Conservation (phyloP, 768 basidiomycete species). For the Podaxis sp. region DNA sequence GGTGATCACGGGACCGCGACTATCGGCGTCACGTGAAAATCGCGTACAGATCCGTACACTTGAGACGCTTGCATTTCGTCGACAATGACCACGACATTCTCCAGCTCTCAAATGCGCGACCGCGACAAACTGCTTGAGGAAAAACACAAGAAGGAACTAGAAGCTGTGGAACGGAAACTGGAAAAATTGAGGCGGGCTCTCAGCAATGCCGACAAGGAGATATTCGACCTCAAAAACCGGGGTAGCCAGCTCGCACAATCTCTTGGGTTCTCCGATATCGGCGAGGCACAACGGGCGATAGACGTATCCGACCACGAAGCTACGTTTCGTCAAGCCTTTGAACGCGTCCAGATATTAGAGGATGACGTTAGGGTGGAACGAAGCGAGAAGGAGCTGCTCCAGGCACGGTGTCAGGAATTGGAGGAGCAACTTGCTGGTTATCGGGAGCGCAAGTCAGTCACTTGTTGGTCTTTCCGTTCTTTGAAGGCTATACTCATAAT, state of each 20-base stretch:
- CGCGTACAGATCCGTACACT: background rate
- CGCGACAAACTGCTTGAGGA: slow-evolving; percentile 30
- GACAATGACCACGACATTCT: slow-evolving; percentile 17
- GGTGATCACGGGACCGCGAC: background rate
- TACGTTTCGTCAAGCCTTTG: slow-evolving; percentile 31
- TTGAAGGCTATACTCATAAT: background rate
- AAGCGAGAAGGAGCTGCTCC: slow-evolving; percentile 20
- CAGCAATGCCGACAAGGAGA: slow-evolving; percentile 25
- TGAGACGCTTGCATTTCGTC: background rate
- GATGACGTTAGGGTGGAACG: slow-evolving; percentile 20
- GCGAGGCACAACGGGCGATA: slow-evolving; percentile 37
- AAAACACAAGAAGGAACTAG: slow-evolving; percentile 25
- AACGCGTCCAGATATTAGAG: slow-evolving; percentile 29
- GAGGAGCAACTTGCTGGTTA: slow-evolving; percentile 19
- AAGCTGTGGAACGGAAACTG: slow-evolving; percentile 20
- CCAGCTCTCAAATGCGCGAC: slow-evolving; percentile 24
- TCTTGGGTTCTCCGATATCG: slow-evolving; percentile 40
- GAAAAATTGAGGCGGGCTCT: slow-evolving; percentile 27
- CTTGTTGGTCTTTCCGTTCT: too few species aligned
- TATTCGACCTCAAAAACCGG: slow-evolving; percentile 33
- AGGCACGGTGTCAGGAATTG: slow-evolving; percentile 16
- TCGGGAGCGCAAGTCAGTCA: slow-evolving; percentile 1
- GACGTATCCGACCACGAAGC: slow-evolving; percentile 30
- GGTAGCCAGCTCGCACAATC: slow-evolving; percentile 32
- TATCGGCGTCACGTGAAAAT: background rate